Base-by-base conservation (phyloP, 1,284 basidiomycete species). In the Malassezia cuniculi region DNA sequence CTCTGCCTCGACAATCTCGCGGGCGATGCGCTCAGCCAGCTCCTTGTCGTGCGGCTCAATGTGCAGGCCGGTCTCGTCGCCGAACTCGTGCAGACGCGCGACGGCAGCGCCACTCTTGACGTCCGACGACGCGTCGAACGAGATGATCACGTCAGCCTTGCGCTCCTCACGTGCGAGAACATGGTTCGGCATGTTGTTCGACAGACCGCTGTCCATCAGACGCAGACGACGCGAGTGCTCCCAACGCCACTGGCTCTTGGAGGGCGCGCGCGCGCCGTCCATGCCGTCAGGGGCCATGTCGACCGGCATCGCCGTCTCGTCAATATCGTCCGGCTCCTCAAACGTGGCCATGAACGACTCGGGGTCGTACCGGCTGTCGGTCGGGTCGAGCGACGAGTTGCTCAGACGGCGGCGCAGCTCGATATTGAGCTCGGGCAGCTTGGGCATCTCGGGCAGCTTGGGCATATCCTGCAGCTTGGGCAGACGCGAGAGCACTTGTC, bases 141-240 rank as follows among this genome's bases (percentile, higher is more conserved):
- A 50, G 27, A 62, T 36, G 39, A 64, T 48, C 37, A 64, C 47
- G 37, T 64, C 59, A 1, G 57, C 59, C 3, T 38, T 19, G 19
- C 60, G 47, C 39, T 50, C 39, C 4, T 31, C 33, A 15, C 52
- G 50, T 5, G 52, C 48, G 15, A 64, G 46, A 4, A 64, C 40
- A 41, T 64, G 60, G 35, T 50, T 61, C 21, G 61, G 61, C n/a
- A 63, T 47, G 35, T 63, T 65, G 56, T 65, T 65, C 26, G 57
- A 58, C 38, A 60, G 50, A 9, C 60, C 60, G 4, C 52, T 47
- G 36, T 62, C 60, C 57, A 65, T 60, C 7, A 64, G 45, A 1
- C 59, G 51, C 33, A 62, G 50, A 4, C 55, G 45, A 2, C 52
- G 31, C 14, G 45, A 42, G 26, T 41, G 39, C 35, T 41, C 39